Evolutionary conservation across 2,329 filamentous ascomycete species (phyloP), one percentile per base, ranked within the genome.

Genomic region (Alternaria metachromatica): DNA sequence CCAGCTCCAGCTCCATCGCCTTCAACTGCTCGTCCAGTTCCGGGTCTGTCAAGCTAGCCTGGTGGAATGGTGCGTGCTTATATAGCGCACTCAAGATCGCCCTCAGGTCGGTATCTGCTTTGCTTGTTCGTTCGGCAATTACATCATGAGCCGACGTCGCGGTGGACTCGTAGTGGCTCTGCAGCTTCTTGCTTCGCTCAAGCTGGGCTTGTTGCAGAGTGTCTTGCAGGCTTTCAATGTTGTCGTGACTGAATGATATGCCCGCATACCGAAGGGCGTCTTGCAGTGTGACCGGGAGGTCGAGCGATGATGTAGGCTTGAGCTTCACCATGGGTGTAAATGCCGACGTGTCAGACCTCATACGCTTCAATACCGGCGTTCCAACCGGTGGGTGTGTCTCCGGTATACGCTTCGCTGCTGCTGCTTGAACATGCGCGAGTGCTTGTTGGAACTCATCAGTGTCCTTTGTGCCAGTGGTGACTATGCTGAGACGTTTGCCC

Each of bases 81-180:
- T 80, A 82, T 28, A 84, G 65, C 5, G 78, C 78, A 18, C 72
- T 67, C 20, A 80, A 56, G 43, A 84, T 70, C 26, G 73, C 75
- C n/a, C 77, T 72, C 49, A 80, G 28, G 30, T 82, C 78, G 11
- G 60, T 48, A 37, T 84, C 79, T 6, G 77, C 79, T 58, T 72
- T 76, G 28, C 73, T 78, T 10, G 81, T 62, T 8, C 77, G 77
- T 30, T 80, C 76, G 1, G 77, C 77, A 7, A 82, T 55, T 15
- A 66, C 68, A 2, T 80, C 75, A 4, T 80, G 72, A 0, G 80
- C 71, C 0, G 71, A 73, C 0, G 64, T 62, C 6, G 80, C 76
- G 3, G 77, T 77, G 1, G 76, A 76, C 11, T 68, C 65, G 54
- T 74, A 75, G 20, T 83, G 78, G 2, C 76, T 73, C 7, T 66